Evolutionary conservation across 2,329 filamentous ascomycete genomes (phyloP), one percentile per base, ranked within the genome.

Genomic region (Parascedosporium putredinis): DNA sequence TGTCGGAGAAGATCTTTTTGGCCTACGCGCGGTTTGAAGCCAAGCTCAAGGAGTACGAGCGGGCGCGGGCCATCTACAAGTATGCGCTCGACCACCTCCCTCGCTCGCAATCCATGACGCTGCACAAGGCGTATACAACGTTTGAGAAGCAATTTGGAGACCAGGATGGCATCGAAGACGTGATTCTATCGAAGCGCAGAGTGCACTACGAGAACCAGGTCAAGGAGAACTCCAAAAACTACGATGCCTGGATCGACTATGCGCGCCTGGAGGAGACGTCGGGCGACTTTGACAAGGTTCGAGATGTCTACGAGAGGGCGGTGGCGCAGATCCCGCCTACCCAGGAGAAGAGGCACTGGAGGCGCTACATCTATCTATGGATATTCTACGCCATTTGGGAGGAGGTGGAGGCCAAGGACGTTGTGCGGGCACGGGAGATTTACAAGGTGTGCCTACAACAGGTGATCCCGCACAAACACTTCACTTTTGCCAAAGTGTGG

Each of bases 91-190:
- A 98, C 65, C 85, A 91, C 48, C 78, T 98, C 54, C 86, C 93
- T 9, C 81, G 93, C 20, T 94, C 88, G 10, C 89, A 85, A 64
- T 93, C 91, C 1, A 82, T 84, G 66, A 73, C 76, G 12, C 75
- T 98, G 7, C 91, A 98, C 70, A 94, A 94, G 63, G 83, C 89
- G 12, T 98, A 97, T 64, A 97, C 91, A 0, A 91, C 87, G 0
- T 98, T 98, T 58, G 93, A 98, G 68, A 98, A 98, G 70, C 93
- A 98, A 60, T 98, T 88, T 62, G 93, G 93, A 55, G 90, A 97
- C 64, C 77, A 79, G 50, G 88, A 95, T 59, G 93, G 93, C 4
- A 88, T 98, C 2, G 91, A 97, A 60, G 88, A 97, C 63, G 90
- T 97, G 7, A 88, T 98, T 25, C 65, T 97, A n/a, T 89, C 89